A percentile compares a stretch with the other conserved stretches of the same genome.
Conservation (phyloP, 2,329 filamentous ascomycete genomes). For the Teratosphaeriaceae sp. region DNA sequence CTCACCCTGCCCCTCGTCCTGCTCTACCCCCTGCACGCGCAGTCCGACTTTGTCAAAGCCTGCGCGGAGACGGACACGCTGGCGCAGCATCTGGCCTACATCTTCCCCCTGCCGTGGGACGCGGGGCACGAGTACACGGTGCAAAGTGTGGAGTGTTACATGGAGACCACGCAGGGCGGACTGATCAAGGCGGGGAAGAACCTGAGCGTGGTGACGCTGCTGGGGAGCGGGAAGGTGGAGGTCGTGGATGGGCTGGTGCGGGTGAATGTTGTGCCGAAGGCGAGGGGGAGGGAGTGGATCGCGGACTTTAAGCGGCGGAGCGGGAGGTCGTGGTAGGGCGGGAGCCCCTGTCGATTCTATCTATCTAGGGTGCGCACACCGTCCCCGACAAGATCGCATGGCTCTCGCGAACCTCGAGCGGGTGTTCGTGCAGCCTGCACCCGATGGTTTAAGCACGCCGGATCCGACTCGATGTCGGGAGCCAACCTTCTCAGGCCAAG, state of each 20-base stretch:
- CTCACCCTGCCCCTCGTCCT: conserved; percentile 74
- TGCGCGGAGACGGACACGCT: conserved; percentile 73
- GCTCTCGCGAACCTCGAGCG: no score
- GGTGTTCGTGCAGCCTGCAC: no score
- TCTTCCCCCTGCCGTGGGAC: conserved; percentile 89
- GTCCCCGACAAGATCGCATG: no score
- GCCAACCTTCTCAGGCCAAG: no score
- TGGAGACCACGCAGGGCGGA: conserved; percentile 74
- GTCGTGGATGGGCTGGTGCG: conserved; percentile 79
- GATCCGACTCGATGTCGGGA: no score
- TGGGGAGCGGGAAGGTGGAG: conserved; percentile 72
- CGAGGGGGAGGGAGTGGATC: conserved; percentile 67
- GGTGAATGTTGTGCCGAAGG: conserved; percentile 74
- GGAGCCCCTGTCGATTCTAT: no score
- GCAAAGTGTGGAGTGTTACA: conserved; percentile 71
- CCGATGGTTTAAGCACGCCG: no score
- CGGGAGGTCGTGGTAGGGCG: conserved; percentile 14
- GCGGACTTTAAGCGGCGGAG: conserved; percentile 74
- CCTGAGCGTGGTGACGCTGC: conserved; percentile 64
- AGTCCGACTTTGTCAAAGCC: conserved; percentile 86
- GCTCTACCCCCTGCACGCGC: conserved; percentile 73
- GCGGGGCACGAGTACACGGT: conserved; percentile 56
- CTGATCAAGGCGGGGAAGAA: conserved; percentile 88
- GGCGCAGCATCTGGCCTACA: conserved; percentile 71
- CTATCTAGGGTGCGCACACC: no score